Evolutionary conservation across 1,139 yeast species (phyloP).

Genomic region (Pichia sorboxylosa): DNA sequence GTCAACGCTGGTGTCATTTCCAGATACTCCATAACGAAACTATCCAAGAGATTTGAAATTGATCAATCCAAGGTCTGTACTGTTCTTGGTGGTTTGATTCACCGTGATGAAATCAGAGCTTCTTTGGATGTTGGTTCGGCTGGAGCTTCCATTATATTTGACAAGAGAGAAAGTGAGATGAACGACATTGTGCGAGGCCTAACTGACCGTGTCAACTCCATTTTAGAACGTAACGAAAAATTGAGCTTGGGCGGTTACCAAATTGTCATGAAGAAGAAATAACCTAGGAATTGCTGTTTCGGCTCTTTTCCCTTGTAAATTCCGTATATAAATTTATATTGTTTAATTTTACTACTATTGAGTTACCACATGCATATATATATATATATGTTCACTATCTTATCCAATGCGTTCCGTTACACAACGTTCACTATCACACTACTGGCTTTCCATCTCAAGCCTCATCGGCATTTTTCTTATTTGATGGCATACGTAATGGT

Average conservation of each 20-base stretch:
- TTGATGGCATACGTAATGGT: too few species aligned
- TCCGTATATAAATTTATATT: too few species aligned
- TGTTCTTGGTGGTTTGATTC: constrained; percentile 64
- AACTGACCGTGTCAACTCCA: constrained; percentile 75
- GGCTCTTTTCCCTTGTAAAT: too few species aligned
- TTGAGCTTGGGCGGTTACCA: constrained; percentile 67
- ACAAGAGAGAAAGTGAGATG: constrained; percentile 62
- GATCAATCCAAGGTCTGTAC: constrained; percentile 44
- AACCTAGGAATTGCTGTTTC: too few species aligned
- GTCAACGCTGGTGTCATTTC: constrained; percentile 12
- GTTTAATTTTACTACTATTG: too few species aligned
- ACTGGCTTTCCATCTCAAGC: too few species aligned
- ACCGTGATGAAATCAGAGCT: constrained; percentile 63
- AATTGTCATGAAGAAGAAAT: constrained; percentile 16
- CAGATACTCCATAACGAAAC: constrained; percentile 10
- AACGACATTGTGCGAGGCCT: constrained; percentile 82
- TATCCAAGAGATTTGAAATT: constrained; percentile 40
- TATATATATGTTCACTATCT: too few species aligned
- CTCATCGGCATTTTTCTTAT: too few species aligned
- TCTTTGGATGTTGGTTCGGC: constrained; percentile 45
- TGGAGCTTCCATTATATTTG: constrained; percentile 56
- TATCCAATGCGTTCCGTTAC: too few species aligned
- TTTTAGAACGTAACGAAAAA: constrained; percentile 79
- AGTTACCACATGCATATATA: too few species aligned
- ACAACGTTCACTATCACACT: too few species aligned